Evolutionary conservation across 148 eudicot species (phyloP).

Genomic region (Salicornia ramosissima): DNA sequence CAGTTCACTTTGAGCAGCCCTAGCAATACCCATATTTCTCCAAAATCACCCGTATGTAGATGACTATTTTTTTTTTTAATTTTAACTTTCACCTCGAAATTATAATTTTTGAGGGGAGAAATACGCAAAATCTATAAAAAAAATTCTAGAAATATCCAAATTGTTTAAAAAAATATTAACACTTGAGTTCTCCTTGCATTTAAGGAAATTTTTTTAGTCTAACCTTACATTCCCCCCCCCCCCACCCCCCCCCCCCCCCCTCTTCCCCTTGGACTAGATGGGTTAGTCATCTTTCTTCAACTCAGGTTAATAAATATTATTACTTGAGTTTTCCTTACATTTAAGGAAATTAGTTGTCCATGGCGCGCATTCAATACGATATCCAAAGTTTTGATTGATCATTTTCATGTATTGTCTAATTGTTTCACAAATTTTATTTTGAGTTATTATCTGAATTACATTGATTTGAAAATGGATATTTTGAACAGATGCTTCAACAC

Average conservation of each 20-base stretch:
- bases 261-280: too few relatives aligned
- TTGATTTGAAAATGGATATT: too few relatives aligned
- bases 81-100: not conserved
- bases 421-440: too few relatives aligned
- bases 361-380: too few relatives aligned
- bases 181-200: constrained; percentile 10
- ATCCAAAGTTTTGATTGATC: too few relatives aligned
- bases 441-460: too few relatives aligned
- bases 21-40: constrained; percentile 2
- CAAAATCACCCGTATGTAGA: not conserved
- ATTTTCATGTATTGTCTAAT: too few relatives aligned
- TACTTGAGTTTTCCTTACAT: too few relatives aligned
- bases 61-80: not conserved
- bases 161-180: constrained; percentile 8
- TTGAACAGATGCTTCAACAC: too few relatives aligned
- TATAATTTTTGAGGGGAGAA: constrained; percentile 7
- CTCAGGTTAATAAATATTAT: constrained; percentile 15
- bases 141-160: constrained; percentile 9
- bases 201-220: constrained; percentile 28
- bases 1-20: too few relatives aligned
- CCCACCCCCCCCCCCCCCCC: too few relatives aligned
- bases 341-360: too few relatives aligned
- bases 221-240: constrained; percentile 20
- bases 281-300: constrained; percentile 21
- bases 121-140: constrained; percentile 21